Evolutionary conservation across 2,329 filamentous ascomycete species (phyloP).

Genomic region (Cryphonectria japonica): DNA sequence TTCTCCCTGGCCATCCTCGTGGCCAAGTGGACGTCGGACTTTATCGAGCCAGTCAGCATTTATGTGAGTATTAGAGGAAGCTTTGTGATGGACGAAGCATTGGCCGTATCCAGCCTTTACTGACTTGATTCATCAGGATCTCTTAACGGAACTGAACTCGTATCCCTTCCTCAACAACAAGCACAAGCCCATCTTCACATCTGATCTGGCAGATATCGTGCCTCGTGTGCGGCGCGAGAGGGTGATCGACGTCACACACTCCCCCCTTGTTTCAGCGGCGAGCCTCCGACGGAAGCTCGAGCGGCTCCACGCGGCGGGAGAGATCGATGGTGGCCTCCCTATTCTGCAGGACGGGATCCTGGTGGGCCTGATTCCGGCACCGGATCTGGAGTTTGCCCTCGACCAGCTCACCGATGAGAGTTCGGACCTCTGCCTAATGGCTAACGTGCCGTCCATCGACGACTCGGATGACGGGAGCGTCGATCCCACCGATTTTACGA

Average conservation of each 20-base stretch:
- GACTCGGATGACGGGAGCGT: slow-evolving; percentile 62
- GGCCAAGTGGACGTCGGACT: slow-evolving; percentile 98
- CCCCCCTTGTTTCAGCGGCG: slow-evolving; percentile 76
- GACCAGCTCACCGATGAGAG: slow-evolving; percentile 81
- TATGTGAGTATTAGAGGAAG: slow-evolving; percentile 60
- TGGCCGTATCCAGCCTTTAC: no score
- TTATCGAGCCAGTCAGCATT: slow-evolving; percentile 90
- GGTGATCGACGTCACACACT: slow-evolving; percentile 85
- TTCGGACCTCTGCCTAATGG: slow-evolving; percentile 80
- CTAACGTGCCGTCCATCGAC: slow-evolving; percentile 63
- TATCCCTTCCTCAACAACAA: slow-evolving; percentile 99
- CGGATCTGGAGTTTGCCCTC: slow-evolving; percentile 90
- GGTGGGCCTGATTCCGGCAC: slow-evolving; percentile 89
- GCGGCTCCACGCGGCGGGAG: slow-evolving; percentile 79
- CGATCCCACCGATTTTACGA: slow-evolving; percentile 83
- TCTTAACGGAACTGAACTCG: slow-evolving; percentile 94
- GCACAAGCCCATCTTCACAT: slow-evolving; percentile 86
- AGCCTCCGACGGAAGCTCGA: slow-evolving; percentile 82
- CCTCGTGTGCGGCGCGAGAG: slow-evolving; percentile 74
- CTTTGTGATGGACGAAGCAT: not conserved
- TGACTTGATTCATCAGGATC: slow-evolving; percentile 59
- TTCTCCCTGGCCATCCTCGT: slow-evolving; percentile 92
- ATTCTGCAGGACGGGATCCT: slow-evolving; percentile 79
- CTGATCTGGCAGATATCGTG: slow-evolving; percentile 85
- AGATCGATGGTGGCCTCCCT: slow-evolving; percentile 89